These are phyloP conservation scores for Paraphaeosphaeria minitans DNA, from an alignment of 2,329 filamentous ascomycete species.

Conservation along the genomic window DNA sequence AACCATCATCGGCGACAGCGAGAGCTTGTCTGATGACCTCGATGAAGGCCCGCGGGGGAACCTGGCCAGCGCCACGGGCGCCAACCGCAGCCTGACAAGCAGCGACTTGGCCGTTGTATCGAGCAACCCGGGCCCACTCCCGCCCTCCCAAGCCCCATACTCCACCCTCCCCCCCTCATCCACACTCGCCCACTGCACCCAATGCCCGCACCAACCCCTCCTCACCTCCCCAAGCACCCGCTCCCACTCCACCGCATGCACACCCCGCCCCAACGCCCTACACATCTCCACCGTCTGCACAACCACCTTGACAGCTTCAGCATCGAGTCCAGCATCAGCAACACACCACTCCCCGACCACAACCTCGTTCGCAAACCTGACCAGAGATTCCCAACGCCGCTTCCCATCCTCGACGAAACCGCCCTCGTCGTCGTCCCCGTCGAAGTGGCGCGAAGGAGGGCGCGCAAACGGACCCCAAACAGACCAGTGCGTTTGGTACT, in stretches of 20 bases:
- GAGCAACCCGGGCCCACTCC: too few species aligned
- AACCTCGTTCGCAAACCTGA: background rate
- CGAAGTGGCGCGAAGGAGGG: background rate
- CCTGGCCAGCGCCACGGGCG: too few species aligned
- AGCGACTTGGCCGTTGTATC: background rate
- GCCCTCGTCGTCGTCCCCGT: background rate
- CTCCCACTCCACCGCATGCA: background rate
- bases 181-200: background rate
- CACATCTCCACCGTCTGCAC: background rate
- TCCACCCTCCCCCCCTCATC: background rate
- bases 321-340: background rate
- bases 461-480: background rate
- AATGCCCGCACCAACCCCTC: background rate
- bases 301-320: background rate
- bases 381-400: background rate
- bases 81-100: too few species aligned
- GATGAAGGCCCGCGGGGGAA: too few species aligned
- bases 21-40: too few species aligned
- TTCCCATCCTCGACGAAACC: background rate
- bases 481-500: background rate
- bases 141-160: background rate
- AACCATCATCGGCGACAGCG: background rate
- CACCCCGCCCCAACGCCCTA: background rate
- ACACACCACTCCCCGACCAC: background rate
- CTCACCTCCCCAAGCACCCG: background rate